phyloP scores from a whole-genome alignment of 176 grass and related monocot species.

The Canna indica region DNA sequence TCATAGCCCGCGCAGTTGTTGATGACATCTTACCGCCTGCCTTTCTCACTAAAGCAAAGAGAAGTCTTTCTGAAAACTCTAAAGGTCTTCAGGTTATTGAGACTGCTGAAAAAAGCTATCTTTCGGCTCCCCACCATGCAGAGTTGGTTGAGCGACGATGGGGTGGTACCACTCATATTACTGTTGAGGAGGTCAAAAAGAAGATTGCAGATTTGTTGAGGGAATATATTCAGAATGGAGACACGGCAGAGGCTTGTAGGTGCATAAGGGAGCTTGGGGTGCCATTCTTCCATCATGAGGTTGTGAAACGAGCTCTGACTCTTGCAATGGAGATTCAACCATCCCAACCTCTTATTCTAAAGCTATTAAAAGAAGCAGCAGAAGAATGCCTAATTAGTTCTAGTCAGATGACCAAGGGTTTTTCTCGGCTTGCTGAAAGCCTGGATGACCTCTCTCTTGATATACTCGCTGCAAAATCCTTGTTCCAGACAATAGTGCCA shows the following conservation, averaged over 20 bases:
- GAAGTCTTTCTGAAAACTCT: slow-evolving; percentile 11
- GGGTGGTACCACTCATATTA: slow-evolving; percentile 17
- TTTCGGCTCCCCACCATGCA: slow-evolving; percentile 20
- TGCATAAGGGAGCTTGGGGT: slow-evolving; percentile 21
- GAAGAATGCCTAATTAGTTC: slow-evolving; percentile 19
- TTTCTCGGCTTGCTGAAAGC: slow-evolving; percentile 14
- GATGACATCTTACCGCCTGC: slow-evolving; percentile 21
- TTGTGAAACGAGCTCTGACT: slow-evolving; percentile 20
- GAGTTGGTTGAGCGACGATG: slow-evolving; percentile 19
- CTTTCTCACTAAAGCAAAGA: slow-evolving; percentile 13
- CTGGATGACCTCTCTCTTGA: slow-evolving; percentile 23
- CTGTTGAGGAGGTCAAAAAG: slow-evolving; percentile 22
- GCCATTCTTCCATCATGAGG: slow-evolving; percentile 20
- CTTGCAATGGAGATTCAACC: slow-evolving; percentile 14
- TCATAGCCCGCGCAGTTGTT: slow-evolving; percentile 20
- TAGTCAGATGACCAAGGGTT: slow-evolving; percentile 19
- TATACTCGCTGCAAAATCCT: slow-evolving; percentile 16
- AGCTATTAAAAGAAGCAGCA: slow-evolving; percentile 18
- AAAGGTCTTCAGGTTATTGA: slow-evolving; percentile 14
- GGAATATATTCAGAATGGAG: slow-evolving; percentile 14
- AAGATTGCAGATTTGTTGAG: slow-evolving; percentile 17
- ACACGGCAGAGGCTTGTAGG: slow-evolving; percentile 18
- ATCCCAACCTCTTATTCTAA: slow-evolving; percentile 12
- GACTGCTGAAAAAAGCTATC: slow-evolving; percentile 21
- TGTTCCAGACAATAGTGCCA: slow-evolving; percentile 3